Percentiles rank a stretch among this genome's conserved stretches.
Conservation (phyloP, 1,139 yeast genomes). For the Zygoascus sp. region DNA sequence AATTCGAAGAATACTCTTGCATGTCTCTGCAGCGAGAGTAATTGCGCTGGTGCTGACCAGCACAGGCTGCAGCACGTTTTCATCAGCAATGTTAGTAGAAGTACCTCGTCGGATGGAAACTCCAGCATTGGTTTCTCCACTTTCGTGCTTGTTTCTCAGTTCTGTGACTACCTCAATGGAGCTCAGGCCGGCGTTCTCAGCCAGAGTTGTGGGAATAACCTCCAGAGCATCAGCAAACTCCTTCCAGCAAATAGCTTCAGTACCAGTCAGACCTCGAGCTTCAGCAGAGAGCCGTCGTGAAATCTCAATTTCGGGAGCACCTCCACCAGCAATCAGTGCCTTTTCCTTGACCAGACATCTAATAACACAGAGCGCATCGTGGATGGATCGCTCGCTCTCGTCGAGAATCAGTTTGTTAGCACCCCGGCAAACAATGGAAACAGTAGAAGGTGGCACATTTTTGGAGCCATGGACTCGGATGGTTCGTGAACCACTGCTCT, state of each 20-base stretch:
- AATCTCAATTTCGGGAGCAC: slow-evolving; percentile 96
- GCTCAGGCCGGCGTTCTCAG: slow-evolving; percentile 96
- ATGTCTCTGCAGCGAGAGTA: slow-evolving; percentile 92
- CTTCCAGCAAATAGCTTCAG: slow-evolving; percentile 90
- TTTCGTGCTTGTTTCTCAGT: slow-evolving; percentile 84
- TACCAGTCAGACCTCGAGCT: slow-evolving; percentile 74
- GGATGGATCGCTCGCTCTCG: slow-evolving; percentile 94
- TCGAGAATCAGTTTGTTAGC: slow-evolving; percentile 86
- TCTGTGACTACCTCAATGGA: slow-evolving; percentile 95
- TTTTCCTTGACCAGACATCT: slow-evolving; percentile 92
- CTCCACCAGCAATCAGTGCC: slow-evolving; percentile 97
- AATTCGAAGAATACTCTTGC: slow-evolving; percentile 88
- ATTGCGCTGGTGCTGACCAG: slow-evolving; percentile 92
- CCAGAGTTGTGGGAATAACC: slow-evolving; percentile 93
- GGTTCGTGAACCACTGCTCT: slow-evolving; percentile 87
- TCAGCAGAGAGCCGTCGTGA: slow-evolving; percentile 77
- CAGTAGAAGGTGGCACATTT: slow-evolving; percentile 54
- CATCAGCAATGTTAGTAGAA: slow-evolving; percentile 85
- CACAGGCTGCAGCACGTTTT: slow-evolving; percentile 94
- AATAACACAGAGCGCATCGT: slow-evolving; percentile 94
- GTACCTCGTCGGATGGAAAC: slow-evolving; percentile 92
- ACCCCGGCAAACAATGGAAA: slow-evolving; percentile 89
- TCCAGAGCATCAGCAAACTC: slow-evolving; percentile 96
- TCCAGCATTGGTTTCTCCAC: slow-evolving; percentile 92
- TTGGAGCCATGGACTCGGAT: slow-evolving; percentile 89